These are phyloP conservation scores for Aspergillus intermedius DNA, from an alignment of 2,329 filamentous ascomycete genomes.

Conservation along the genomic window DNA sequence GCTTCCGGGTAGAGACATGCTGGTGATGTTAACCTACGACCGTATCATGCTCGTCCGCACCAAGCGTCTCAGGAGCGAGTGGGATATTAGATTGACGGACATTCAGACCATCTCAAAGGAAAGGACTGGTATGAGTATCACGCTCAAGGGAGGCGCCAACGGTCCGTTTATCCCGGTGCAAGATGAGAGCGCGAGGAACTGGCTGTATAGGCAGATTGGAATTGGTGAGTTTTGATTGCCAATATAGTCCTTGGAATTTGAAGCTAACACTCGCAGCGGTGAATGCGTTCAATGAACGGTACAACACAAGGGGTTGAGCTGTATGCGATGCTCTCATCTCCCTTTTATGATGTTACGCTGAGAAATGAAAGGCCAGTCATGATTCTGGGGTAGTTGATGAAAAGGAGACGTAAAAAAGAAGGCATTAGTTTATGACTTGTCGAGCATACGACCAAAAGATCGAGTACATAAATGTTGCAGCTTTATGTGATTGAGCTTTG, in stretches of 20 bases:
- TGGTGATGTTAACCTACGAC: conserved; percentile 80
- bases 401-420: too few species aligned
- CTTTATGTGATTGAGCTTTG: too few species aligned
- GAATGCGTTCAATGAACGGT: background rate
- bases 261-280: background rate
- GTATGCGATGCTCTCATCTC: background rate
- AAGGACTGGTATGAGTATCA: conserved; percentile 83
- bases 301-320: background rate
- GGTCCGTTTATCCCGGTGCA: conserved; percentile 90
- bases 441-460: too few species aligned
- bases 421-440: too few species aligned
- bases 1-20: conserved; percentile 78
- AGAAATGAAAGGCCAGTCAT: conserved; percentile 1
- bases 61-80: conserved; percentile 79
- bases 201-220: conserved; percentile 60
- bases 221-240: conserved; percentile 39
- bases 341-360: background rate
- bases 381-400: background rate
- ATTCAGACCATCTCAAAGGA: conserved; percentile 97
- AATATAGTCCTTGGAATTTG: background rate
- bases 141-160: conserved; percentile 81
- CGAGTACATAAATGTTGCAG: too few species aligned
- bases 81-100: conserved; percentile 94
- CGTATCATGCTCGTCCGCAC: conserved; percentile 87
- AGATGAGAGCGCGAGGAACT: conserved; percentile 70